phyloP scores from a whole-genome alignment of 225 moss, liverwort and hornwort genomes.

The Ulota crispa region DNA sequence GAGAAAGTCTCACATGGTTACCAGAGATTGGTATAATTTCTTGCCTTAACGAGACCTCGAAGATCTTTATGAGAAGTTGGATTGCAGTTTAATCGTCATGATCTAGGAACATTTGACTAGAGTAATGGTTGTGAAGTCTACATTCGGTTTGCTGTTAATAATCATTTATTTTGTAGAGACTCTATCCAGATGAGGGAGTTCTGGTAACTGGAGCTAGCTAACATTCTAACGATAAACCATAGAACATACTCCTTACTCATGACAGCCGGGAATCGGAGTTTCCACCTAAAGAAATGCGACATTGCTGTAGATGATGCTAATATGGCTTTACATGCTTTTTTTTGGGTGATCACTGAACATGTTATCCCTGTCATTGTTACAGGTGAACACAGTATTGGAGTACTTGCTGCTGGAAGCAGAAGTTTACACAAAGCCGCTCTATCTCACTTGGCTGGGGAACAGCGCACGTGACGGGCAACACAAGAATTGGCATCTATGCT shows the following conservation, averaged over 20 bases:
- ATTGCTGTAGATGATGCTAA: neutral
- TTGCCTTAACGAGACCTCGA: neutral
- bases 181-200: neutral
- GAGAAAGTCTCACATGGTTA: constrained; percentile 75
- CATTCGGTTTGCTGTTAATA: neutral
- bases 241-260: neutral
- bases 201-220: neutral
- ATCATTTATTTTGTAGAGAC: neutral
- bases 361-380: constrained; percentile 9
- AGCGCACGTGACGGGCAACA: neutral
- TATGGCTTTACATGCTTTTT: neutral
- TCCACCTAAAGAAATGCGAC: neutral
- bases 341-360: constrained; percentile 2
- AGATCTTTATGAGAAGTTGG: neutral
- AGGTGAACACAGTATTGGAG: constrained; percentile 74
- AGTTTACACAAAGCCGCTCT: constrained; percentile 74
- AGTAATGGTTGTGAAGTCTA: constrained; percentile 3
- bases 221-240: neutral
- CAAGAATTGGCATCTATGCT: neutral
- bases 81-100: neutral
- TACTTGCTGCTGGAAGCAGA: constrained; percentile 79
- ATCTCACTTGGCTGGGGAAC: constrained; percentile 33
- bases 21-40: constrained; percentile 63
- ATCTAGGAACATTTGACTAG: neutral
- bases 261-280: neutral